phyloP scores from a whole-genome alignment of 495 filamentous ascomycete species.

The Rhypophila decipiens region DNA sequence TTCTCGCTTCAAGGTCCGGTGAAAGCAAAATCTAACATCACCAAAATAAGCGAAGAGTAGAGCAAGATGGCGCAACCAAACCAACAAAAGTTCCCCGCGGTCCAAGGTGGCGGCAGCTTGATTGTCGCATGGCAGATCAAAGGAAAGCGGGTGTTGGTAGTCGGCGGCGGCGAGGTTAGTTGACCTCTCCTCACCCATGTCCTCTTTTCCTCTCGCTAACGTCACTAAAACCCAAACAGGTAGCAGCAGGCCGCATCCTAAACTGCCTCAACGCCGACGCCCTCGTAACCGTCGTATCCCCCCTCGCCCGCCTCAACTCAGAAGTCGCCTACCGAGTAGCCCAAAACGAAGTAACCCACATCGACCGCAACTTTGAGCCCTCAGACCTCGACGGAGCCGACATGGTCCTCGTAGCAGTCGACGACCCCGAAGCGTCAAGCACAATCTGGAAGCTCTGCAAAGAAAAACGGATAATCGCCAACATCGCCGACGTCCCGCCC shows the following conservation, averaged over 20 bases:
- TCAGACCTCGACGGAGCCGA: conserved; percentile 60
- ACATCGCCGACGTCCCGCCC: conserved; percentile 93
- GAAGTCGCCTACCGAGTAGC: conserved; percentile 81
- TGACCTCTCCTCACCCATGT: conserved; percentile 5
- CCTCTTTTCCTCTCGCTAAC: not conserved
- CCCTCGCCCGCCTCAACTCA: conserved; percentile 69
- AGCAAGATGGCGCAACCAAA: conserved; percentile 39
- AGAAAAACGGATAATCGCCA: conserved; percentile 73
- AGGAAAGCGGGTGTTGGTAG: conserved; percentile 73
- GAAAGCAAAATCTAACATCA: not conserved
- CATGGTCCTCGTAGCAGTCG: conserved; percentile 90
- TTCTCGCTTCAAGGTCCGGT: not conserved
- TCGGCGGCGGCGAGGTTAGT: conserved; percentile 87
- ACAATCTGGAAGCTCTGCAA: conserved; percentile 90
- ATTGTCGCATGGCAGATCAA: conserved; percentile 92
- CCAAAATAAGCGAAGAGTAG: not conserved
- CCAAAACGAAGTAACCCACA: conserved; percentile 63
- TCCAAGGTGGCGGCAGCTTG: conserved; percentile 85
- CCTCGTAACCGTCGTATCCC: conserved; percentile 76
- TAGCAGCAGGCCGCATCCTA: conserved; percentile 89
- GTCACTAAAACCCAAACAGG: conserved; percentile 42
- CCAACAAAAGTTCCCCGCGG: conserved; percentile 55
- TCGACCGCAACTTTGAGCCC: conserved; percentile 77
- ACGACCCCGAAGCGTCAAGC: conserved; percentile 82
- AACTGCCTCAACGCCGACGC: conserved; percentile 93